phyloP scores from a whole-genome alignment of 2,329 filamentous ascomycete genomes.

The Ceratocystis smalleyi region DNA sequence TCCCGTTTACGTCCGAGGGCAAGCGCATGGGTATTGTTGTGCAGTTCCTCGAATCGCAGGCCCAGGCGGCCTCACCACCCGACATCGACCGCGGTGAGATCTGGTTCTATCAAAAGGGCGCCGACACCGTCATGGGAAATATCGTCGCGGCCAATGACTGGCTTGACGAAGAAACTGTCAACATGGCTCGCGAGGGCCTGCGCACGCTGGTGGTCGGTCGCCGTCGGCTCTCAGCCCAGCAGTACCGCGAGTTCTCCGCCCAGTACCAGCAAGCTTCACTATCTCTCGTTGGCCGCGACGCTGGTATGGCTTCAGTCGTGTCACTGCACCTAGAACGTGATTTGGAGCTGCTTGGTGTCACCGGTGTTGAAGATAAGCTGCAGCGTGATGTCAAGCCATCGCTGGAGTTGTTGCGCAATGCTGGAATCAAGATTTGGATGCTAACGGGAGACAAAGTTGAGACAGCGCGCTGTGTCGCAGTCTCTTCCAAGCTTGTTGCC shows the following conservation, averaged over 20 bases:
- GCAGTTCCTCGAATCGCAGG: slow-evolving; percentile 53
- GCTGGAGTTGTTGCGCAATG: slow-evolving; percentile 84
- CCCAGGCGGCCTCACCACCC: slow-evolving; percentile 26
- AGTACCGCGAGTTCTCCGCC: slow-evolving; percentile 65
- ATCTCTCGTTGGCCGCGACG: slow-evolving; percentile 63
- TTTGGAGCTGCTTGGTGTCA: slow-evolving; percentile 87
- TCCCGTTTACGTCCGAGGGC: slow-evolving; percentile 93
- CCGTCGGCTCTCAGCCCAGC: slow-evolving; percentile 60
- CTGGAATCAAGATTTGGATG: slow-evolving; percentile 99
- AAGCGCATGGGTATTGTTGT: slow-evolving; percentile 98
- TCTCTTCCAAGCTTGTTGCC: slow-evolving; percentile 85
- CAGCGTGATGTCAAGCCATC: slow-evolving; percentile 93
- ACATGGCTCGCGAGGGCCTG: slow-evolving; percentile 94
- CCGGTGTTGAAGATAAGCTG: slow-evolving; percentile 91
- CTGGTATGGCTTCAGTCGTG: slow-evolving; percentile 65
- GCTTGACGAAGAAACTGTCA: slow-evolving; percentile 97
- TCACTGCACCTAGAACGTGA: slow-evolving; percentile 71
- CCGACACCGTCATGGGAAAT: slow-evolving; percentile 92
- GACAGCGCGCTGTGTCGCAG: slow-evolving; percentile 87
- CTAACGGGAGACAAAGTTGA: slow-evolving; percentile 97
- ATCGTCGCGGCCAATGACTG: slow-evolving; percentile 95
- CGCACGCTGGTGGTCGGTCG: slow-evolving; percentile 91
- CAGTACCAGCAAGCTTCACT: slow-evolving; percentile 68
- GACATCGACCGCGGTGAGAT: slow-evolving; percentile 55
- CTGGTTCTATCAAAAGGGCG: slow-evolving; percentile 98